Base-by-base conservation (phyloP, 2,329 filamentous ascomycete genomes). In the Botrytis tulipae region DNA sequence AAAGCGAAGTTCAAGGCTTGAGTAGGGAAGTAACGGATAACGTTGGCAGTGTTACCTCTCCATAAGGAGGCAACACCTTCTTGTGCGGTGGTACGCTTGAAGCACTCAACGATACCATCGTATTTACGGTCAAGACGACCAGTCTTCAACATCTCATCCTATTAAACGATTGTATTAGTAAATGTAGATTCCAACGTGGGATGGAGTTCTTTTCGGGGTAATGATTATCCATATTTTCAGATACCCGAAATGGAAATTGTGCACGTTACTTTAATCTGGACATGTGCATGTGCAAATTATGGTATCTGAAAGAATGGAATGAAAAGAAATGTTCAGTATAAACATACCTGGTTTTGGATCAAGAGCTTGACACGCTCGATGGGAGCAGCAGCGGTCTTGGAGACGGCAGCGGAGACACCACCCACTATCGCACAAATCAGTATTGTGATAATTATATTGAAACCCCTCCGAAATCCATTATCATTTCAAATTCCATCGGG, bases 351-450 rank as follows among this genome's bases (percentile, higher is more conserved):
- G 90, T 99, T 99, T 91, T 99, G 96, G 89, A 99, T 97, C 84
- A 99, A 93, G 84, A 99, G 96, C 95, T 99, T 99, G 88, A 99
- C 92, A 94, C 96, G 96, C 95, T 99, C 96, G 83, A 99, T 99
- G 87, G 96, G 96, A 88, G 96, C 96, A 85, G 96, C 96, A 84
- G 96, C 96, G 81, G 96, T 99, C 94, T 99, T 99, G 85, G 96
- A 99, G 92, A 99, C 95, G 87, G 96, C 96, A 87, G 96, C 96
- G 84, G 96, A 98, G 82, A 99, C 92, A 98, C 96, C 96, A 92
- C 96, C 96, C 96, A 99, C 94, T 97, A 82, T 83, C 81, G 79
- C 80, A 81, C 75, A 76, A 63, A 78, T 81, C 73, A 79, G 78
- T 75, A 69, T 57, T 68, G 5, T 35, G 57, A 10, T n/a, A 29